These are phyloP conservation scores for Cinnamomum micranthum DNA, from an alignment of 164 flowering plant genomes.

Conservation along the genomic window DNA sequence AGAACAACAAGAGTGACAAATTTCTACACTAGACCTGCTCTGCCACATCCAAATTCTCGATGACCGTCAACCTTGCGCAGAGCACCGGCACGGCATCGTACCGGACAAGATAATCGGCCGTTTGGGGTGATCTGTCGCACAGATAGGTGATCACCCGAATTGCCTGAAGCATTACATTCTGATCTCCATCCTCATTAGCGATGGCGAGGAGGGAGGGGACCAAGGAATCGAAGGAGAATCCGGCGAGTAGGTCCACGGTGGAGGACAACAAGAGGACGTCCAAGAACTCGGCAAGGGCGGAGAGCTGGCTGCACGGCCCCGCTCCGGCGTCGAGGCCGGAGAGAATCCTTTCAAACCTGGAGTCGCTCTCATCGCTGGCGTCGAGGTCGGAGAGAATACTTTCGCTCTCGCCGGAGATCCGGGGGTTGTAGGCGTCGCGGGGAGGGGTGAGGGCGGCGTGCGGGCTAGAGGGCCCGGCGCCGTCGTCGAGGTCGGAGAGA, in stretches of 20 bases:
- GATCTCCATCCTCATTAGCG: slow-evolving; percentile 51
- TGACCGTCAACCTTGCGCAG: slow-evolving; percentile 54
- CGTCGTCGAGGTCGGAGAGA: slow-evolving; percentile 28
- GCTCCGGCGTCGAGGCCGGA: slow-evolving; percentile 39
- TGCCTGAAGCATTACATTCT: slow-evolving; percentile 72
- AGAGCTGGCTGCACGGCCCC: slow-evolving; percentile 41
- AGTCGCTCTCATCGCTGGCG: neutral
- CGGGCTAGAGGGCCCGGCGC: neutral
- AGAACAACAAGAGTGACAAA: neutral
- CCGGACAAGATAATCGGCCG: slow-evolving; percentile 48
- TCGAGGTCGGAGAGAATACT: no score
- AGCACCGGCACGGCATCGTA: slow-evolving; percentile 69
- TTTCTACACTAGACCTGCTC: slow-evolving; percentile 58
- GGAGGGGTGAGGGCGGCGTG: slow-evolving; percentile 20
- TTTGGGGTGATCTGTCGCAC: slow-evolving; percentile 63
- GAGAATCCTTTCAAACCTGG: slow-evolving; percentile 40
- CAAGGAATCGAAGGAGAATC: slow-evolving; percentile 35
- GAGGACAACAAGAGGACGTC: slow-evolving; percentile 60
- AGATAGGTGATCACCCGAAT: slow-evolving; percentile 78
- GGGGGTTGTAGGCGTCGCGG: slow-evolving; percentile 31
- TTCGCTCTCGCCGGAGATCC: slow-evolving; percentile 28
- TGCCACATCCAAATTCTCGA: slow-evolving; percentile 90
- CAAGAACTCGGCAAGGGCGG: slow-evolving; percentile 71
- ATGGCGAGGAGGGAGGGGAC: slow-evolving; percentile 61
- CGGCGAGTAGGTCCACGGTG: slow-evolving; percentile 47